phyloP scores from a whole-genome alignment of 768 basidiomycete genomes.

The Agrocybe pediades region DNA sequence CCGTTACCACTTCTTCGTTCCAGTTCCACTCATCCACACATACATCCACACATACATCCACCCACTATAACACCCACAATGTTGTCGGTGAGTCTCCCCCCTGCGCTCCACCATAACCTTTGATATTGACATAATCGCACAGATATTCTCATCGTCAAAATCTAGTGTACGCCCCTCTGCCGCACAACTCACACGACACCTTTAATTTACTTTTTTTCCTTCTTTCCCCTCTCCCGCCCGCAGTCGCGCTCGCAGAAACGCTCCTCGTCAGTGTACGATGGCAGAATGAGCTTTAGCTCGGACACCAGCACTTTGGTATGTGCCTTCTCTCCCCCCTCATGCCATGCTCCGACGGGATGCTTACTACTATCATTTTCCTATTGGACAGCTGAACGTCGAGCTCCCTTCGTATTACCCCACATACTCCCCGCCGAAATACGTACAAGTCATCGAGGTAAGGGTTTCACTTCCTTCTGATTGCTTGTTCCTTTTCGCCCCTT shows the following conservation, averaged over 20 bases:
- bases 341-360: neutral
- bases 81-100: constrained; percentile 10
- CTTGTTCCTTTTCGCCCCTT: constrained; percentile 2
- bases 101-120: neutral
- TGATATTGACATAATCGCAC: neutral
- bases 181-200: constrained; percentile 12
- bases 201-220: constrained; percentile 1
- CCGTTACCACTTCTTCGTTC: too few relatives aligned
- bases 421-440: constrained; percentile 10
- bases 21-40: constrained; percentile 2
- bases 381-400: constrained; percentile 16
- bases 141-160: constrained; percentile 15
- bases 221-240: too few relatives aligned
- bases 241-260: constrained; percentile 17
- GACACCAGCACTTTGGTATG: constrained; percentile 26
- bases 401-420: constrained; percentile 9
- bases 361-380: neutral
- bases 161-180: constrained; percentile 11
- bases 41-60: neutral
- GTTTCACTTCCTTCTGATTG: neutral
- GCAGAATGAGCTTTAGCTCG: constrained; percentile 26
- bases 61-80: neutral
- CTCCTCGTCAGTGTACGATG: constrained; percentile 23
- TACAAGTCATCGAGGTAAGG: constrained; percentile 12
- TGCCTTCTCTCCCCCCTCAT: neutral